Base-by-base conservation (phyloP, 2,329 filamentous ascomycete species). In the Pseudovirgaria hyperparasitica region DNA sequence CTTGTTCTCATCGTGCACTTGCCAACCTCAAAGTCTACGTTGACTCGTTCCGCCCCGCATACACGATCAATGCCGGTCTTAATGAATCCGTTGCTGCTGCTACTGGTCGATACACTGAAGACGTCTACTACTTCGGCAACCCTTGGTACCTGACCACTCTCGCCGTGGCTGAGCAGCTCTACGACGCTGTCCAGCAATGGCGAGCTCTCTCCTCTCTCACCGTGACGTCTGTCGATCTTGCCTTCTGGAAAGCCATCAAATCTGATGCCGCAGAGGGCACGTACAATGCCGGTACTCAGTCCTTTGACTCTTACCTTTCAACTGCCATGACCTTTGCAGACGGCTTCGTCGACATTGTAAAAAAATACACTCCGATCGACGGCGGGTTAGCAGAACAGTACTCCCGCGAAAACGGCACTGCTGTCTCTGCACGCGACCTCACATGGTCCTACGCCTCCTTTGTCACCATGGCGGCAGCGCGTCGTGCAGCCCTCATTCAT, bases 121-220 rank as follows among this genome's bases (percentile, higher is more conserved):
- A 92, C 40, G 54, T 62, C 4, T 90, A 87, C 54, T 78, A 76
- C 50, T 71, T 71, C 33, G 22, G 80, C 2, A 85, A 90, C 49
- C 82, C 82, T 2, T 90, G 82, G 82, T 67, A 84, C 41, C 63
- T 87, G 9, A 68, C 68, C 40, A 87, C 78, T 1, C 62, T 84
- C 16, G 80, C 79, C 2, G 79, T 79, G 1, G 82, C 81, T 3
- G 82, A 90, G 52, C 76, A 81, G 45, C 66, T 92, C 3, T 87
- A 85, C 48, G 75, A 80, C 40, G 76, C 82, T 1, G 43, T 85
- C 2, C 75, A 76, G 37, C 72, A 77, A 26, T 87, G 79, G 78
- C 63, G 76, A 35, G 53, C 60, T 19, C 51, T 63, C 15, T 73
- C 72, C 2, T 73, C 63, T 5, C 65, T 92, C 41, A 67, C 64